Conservation (phyloP, 2,329 filamentous ascomycete genomes). For the Fonsecaea nubica region DNA sequence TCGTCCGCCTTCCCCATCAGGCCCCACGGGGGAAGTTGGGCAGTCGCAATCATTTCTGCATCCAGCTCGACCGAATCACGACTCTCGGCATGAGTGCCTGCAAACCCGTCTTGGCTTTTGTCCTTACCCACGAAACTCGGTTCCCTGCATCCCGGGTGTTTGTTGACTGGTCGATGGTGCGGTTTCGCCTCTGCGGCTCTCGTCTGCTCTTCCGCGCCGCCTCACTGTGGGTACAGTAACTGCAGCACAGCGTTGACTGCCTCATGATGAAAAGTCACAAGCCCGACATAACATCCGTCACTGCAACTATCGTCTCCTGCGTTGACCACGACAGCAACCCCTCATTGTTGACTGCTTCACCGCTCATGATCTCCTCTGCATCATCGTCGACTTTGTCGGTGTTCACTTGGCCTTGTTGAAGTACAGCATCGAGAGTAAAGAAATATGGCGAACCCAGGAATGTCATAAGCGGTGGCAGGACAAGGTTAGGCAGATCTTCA, state of each 20-base stretch:
- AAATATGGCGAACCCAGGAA: background rate
- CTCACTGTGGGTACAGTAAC: background rate
- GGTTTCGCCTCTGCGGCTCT: background rate
- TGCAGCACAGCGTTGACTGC: conserved; percentile 6
- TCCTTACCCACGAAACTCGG: conserved; percentile 12
- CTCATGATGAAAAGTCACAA: conserved; percentile 4
- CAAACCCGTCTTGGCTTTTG: conserved; percentile 9
- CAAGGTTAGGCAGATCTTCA: background rate
- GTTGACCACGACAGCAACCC: conserved; percentile 2
- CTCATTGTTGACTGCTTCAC: background rate
- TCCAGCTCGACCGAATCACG: conserved; percentile 3
- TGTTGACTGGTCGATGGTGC: conserved; percentile 8
- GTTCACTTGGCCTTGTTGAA: background rate
- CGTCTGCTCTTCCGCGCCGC: background rate
- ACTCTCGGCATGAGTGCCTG: background rate
- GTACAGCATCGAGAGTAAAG: background rate
- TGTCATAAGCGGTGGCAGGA: background rate
- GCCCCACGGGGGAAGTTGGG: conserved; percentile 7
- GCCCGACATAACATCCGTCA: background rate
- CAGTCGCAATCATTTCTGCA: background rate
- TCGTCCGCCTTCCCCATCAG: conserved; percentile 28
- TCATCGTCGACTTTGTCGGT: background rate
- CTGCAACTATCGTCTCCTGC: background rate
- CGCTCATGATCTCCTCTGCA: background rate
- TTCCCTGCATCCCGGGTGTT: conserved; percentile 11